Base-by-base conservation (phyloP, 805 yeast genomes). In the Starmera quercuum region DNA sequence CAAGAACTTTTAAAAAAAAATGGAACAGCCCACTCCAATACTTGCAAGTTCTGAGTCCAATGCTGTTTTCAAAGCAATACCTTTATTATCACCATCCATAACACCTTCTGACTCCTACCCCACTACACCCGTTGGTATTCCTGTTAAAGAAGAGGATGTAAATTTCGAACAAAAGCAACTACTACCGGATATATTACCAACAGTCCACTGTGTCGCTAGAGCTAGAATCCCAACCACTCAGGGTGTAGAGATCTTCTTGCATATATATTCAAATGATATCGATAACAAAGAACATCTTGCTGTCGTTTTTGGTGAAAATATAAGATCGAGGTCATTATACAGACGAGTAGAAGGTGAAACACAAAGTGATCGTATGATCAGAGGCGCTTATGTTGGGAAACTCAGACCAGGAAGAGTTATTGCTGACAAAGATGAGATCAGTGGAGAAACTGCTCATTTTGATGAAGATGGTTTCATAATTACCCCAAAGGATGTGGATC, bases 211-310 rank as follows among this genome's bases (percentile, higher is more conserved):
- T 57, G 73, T 86, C 33, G 95, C 95, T 5, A 68, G 98, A 34
- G 98, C 98, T 3, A 68, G 99, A 39, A 90, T 92, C 35, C 98
- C 98, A 32, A 92, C 99, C 4, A 87, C 95, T 2, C 78, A 78
- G 34, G 97, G 97, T 4, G 87, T 94, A 2, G 98, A 92, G 53
- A 87, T 90, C 33, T 92, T 87, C 49, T 64, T 92, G 36, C 98
- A 92, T 61, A 59, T 92, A 23, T 92, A 92, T 59, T 70, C 82
- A 31, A 92, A 92, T 54, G 76, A 86, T 51, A 61, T 81, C 35
- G 99, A 92, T 59, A 67, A 76, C 32, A 92, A 92, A 56, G 99
- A 92, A 59, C 99, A 92, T 59, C 62, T 92, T 49, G 98, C 98
- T 6, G 90, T 92, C 38, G 98, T 92, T 5, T 90, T 92, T 61